Percentiles rank a stretch among this genome's conserved stretches.
phyloP scores from a whole-genome alignment of 73 alveolate species.

The Urostyla sp. region DNA sequence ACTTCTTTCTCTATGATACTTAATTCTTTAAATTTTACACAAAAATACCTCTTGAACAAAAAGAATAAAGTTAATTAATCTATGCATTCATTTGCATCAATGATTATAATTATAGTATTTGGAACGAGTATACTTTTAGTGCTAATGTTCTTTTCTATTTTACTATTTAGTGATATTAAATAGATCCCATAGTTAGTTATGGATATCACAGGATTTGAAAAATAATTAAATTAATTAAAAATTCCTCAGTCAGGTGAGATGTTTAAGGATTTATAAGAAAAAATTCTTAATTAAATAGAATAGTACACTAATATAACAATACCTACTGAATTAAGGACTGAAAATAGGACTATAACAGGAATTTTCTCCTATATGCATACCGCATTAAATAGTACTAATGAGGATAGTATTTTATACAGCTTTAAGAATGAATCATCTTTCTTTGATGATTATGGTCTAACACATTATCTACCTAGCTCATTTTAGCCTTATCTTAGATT shows the following conservation, averaged over 20 bases:
- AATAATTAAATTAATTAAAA: not conserved
- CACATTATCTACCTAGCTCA: not conserved
- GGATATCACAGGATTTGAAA: not conserved
- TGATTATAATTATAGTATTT: not conserved
- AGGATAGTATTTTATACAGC: no score
- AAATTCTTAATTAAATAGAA: slow-evolving; percentile 10
- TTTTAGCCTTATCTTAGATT: not conserved
- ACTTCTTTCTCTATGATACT: not conserved
- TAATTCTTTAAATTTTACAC: not conserved
- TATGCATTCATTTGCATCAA: not conserved
- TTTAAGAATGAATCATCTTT: not conserved
- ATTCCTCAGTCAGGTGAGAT: not conserved
- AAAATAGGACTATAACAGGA: not conserved
- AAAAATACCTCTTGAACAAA: not conserved
- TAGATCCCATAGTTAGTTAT: not conserved
- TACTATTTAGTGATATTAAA: not conserved
- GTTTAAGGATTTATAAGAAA: not conserved
- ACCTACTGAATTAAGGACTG: not conserved
- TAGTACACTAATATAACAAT: not conserved
- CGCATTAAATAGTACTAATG: no score
- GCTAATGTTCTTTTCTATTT: not conserved
- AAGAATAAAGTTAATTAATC: not conserved
- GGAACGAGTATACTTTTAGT: not conserved
- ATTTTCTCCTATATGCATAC: not conserved
- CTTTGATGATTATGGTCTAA: not conserved